Evolutionary conservation across 805 yeast genomes (phyloP), one percentile per base, ranked within the genome.

Genomic region (Spathaspora arborariae): DNA sequence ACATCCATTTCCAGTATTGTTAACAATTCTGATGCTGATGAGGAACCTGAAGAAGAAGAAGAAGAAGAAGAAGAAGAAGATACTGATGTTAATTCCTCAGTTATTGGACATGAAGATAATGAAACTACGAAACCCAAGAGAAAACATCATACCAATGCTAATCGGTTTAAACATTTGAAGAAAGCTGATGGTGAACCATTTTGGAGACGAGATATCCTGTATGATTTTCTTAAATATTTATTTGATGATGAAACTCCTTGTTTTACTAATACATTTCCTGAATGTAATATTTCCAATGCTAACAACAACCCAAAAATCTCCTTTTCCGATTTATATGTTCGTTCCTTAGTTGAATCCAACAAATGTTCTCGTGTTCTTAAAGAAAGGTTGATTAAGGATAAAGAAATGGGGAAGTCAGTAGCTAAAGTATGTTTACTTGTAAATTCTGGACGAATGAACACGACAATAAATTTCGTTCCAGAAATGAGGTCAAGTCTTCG

Each of bases 401-500:
- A 74, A 50, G 78, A 79, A 37, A 74, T 78, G 65, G 86, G 88
- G 1, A 70, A 81, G 35, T 80, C 88, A 15, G 87, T 88, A 18
- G 85, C 88, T 45, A 81, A 88, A 75, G 84, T 89, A 19, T 89
- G 96, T 53, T 66, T 92, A 34, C 72, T 92, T 50, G 97, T 92
- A 15, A 92, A 92, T 60, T 81, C 91, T 45, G 98, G 98, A 8
- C 75, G 97, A 51, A 81, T 92, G 82, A 92, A 92, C 69, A 92
- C 99, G 2, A 92, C 98, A 2, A 84, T 92, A 44, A 92, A 92
- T 66, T 86, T 92, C 60, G 96, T 89, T 47, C 88, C 95, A 19
- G 97, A 90, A 59, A 92, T 92, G 98, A 84, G 89, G 56, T 88
- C 96, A 0, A 92, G 90, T 54, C 74, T 92, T 51, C 76, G 99